Evolutionary conservation across 306 rosid species (phyloP).

Genomic region (Dryas octopetala): DNA sequence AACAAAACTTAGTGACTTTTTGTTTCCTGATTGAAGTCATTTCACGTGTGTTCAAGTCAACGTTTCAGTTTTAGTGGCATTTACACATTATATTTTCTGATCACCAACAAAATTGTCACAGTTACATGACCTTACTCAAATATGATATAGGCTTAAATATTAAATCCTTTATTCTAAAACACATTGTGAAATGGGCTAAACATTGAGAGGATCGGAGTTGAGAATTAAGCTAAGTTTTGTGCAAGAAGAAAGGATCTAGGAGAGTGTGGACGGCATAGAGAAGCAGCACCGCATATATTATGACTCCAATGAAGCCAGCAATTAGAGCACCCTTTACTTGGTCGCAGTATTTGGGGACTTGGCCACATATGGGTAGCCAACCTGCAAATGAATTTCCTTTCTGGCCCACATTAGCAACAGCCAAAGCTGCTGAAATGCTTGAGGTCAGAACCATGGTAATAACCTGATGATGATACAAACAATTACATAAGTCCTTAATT

Average conservation of each 20-base stretch:
- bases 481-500: not conserved
- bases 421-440: constrained; percentile 66
- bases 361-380: constrained; percentile 77
- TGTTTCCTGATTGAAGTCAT: too few species aligned
- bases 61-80: too few species aligned
- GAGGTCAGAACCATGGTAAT: constrained; percentile 54
- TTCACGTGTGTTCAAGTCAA: too few species aligned
- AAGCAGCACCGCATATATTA: constrained; percentile 45
- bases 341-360: constrained; percentile 58
- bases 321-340: constrained; percentile 53
- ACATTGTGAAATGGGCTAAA: too few species aligned
- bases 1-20: too few species aligned
- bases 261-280: constrained; percentile 51
- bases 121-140: too few species aligned
- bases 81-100: too few species aligned
- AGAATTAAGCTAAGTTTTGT: constrained; percentile 16
- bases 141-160: too few species aligned
- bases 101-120: too few species aligned
- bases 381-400: constrained; percentile 66
- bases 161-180: too few species aligned
- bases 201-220: too few species aligned
- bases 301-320: constrained; percentile 43
- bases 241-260: constrained; percentile 64
- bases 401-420: constrained; percentile 75
- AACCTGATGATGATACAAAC: constrained; percentile 39